These are phyloP conservation scores for Lentinula aciculospora DNA, from an alignment of 768 basidiomycete species.

Conservation along the genomic window DNA sequence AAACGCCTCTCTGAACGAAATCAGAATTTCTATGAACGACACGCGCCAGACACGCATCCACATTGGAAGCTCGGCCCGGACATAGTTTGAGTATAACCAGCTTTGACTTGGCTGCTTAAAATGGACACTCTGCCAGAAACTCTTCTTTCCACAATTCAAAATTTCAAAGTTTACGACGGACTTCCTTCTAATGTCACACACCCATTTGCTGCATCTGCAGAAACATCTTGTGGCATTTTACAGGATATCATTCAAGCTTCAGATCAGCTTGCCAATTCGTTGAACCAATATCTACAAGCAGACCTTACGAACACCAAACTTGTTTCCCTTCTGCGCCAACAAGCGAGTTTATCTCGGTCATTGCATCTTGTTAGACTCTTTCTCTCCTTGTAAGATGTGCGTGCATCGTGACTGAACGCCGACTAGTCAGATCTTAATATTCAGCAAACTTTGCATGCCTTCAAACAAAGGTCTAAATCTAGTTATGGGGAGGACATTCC, in stretches of 20 bases:
- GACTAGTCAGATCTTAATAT: slow-evolving; percentile 49
- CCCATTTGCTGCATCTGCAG: slow-evolving; percentile 37
- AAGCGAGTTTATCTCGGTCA: slow-evolving; percentile 46
- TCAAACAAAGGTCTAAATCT: slow-evolving; percentile 40
- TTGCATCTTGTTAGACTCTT: slow-evolving; percentile 41
- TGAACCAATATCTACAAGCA: slow-evolving; percentile 43
- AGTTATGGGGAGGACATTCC: slow-evolving; percentile 65
- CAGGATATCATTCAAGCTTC: slow-evolving; percentile 47
- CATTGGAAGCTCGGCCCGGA: neutral
- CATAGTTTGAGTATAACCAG: neutral
- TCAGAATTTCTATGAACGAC: neutral
- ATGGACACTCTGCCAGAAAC: slow-evolving; percentile 19
- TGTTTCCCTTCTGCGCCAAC: slow-evolving; percentile 62
- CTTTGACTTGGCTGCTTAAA: neutral
- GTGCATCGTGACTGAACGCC: slow-evolving; percentile 12
- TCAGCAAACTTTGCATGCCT: slow-evolving; percentile 39
- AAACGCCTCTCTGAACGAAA: neutral
- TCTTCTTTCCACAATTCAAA: slow-evolving; percentile 38
- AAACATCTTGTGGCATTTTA: slow-evolving; percentile 37
- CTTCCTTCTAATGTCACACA: slow-evolving; percentile 33
- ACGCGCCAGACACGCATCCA: neutral
- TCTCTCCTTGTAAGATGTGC: slow-evolving; percentile 8
- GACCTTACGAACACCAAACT: slow-evolving; percentile 61
- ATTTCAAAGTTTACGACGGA: slow-evolving; percentile 29
- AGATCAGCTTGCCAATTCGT: slow-evolving; percentile 46